phyloP scores from a whole-genome alignment of 148 eudicot genomes.

The Rhododendron molle region DNA sequence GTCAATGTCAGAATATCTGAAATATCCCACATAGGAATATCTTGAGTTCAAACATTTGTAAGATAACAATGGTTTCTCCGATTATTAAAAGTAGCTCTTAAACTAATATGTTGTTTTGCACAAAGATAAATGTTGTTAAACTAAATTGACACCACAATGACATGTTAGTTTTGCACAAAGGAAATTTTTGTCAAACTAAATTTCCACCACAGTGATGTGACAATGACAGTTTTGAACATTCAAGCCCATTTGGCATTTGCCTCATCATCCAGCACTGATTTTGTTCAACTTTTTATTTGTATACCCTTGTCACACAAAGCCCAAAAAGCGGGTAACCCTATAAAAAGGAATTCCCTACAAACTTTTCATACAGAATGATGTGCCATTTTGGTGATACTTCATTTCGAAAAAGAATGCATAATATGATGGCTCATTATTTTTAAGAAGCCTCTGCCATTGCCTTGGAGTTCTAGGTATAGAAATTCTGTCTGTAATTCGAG shows the following conservation, averaged over 20 bases:
- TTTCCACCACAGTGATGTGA: background rate
- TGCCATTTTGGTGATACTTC: background rate
- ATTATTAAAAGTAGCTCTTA: background rate
- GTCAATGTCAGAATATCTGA: background rate
- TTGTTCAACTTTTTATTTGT: background rate
- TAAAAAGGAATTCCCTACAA: background rate
- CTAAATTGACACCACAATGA: background rate
- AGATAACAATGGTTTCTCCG: background rate
- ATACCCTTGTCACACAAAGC: background rate
- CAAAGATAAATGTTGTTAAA: background rate
- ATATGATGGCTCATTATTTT: background rate
- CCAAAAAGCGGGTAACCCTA: background rate
- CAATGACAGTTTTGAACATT: background rate
- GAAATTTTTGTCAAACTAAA: background rate
- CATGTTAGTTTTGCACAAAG: background rate
- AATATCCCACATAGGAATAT: background rate
- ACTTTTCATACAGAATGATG: background rate
- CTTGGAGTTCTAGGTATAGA: background rate
- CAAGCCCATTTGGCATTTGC: background rate
- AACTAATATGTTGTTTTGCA: background rate
- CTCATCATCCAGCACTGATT: background rate
- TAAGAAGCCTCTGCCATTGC: background rate
- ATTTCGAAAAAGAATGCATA: background rate
- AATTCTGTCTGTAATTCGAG: background rate
- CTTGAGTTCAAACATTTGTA: background rate